These are phyloP conservation scores for Eimeria maxima DNA, from an alignment of 169 alveolate species.

Conservation along the genomic window DNA sequence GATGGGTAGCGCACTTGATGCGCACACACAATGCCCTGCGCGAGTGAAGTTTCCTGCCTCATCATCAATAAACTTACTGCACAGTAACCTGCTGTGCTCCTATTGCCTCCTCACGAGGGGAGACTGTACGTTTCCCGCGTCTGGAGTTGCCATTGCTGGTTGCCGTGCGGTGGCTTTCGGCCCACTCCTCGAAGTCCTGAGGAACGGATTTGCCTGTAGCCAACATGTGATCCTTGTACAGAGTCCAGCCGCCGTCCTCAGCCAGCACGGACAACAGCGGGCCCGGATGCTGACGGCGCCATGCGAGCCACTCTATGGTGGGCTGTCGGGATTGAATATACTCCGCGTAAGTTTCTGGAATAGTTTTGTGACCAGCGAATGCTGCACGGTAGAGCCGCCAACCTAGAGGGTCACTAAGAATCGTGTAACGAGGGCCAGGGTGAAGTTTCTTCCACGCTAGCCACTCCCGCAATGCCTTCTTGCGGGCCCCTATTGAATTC, in stretches of 20 bases:
- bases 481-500: constrained; percentile 56
- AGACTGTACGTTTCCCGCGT: constrained; percentile 69
- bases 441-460: constrained; percentile 70
- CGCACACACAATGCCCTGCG: constrained; percentile 15
- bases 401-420: constrained; percentile 64
- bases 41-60: constrained; percentile 15
- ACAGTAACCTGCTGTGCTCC: constrained; percentile 66
- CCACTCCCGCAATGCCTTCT: constrained; percentile 74
- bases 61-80: constrained; percentile 19
- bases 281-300: constrained; percentile 80
- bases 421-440: constrained; percentile 55
- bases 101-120: constrained; percentile 34
- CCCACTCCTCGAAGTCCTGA: constrained; percentile 61
- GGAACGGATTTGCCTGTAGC: constrained; percentile 78
- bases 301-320: constrained; percentile 72
- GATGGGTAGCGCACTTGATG: background rate
- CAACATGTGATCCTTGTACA: constrained; percentile 68
- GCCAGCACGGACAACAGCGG: constrained; percentile 63
- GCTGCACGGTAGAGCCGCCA: constrained; percentile 77
- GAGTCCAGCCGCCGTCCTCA: constrained; percentile 66
- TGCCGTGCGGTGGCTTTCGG: constrained; percentile 47
- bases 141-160: constrained; percentile 49
- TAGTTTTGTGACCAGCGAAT: constrained; percentile 60
- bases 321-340: constrained; percentile 69
- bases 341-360: constrained; percentile 65